Conservation (phyloP, 129 eudicot genomes). For the Rutidosis leptorrhynchoides region DNA sequence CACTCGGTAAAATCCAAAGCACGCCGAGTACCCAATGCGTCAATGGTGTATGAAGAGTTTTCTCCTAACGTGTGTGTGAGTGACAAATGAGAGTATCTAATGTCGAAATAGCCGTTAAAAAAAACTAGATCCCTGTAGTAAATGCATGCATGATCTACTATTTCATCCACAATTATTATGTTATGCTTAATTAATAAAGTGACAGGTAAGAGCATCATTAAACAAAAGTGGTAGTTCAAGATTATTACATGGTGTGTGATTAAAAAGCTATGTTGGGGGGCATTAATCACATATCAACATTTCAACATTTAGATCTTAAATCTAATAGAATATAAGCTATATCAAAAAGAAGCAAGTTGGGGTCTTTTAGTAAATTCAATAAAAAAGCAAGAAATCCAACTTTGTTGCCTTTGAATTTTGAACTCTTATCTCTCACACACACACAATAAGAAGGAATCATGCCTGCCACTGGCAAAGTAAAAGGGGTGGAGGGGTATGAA, state of each 20-base stretch:
- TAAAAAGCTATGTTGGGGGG: slow-evolving; percentile 23
- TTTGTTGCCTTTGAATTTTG: slow-evolving; percentile 46
- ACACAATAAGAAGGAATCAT: slow-evolving; percentile 45
- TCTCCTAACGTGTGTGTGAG: too few species aligned
- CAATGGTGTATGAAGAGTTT: too few species aligned
- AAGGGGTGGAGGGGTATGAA: slow-evolving; percentile 39
- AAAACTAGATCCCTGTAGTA: slow-evolving; percentile 35
- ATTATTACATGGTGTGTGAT: slow-evolving; percentile 37
- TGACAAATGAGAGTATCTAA: too few species aligned
- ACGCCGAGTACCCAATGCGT: too few species aligned
- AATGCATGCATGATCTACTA: slow-evolving; percentile 37
- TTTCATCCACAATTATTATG: slow-evolving; percentile 38
- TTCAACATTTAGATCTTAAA: slow-evolving; percentile 25
- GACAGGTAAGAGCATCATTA: slow-evolving; percentile 36
- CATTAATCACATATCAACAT: slow-evolving; percentile 13
- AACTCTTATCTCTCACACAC: slow-evolving; percentile 28
- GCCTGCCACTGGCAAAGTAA: slow-evolving; percentile 69
- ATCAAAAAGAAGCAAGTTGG: slow-evolving; percentile 10
- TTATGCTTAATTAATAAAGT: slow-evolving; percentile 32
- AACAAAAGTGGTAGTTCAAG: slow-evolving; percentile 31
- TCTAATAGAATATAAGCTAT: slow-evolving; percentile 21
- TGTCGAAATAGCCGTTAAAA: too few species aligned
- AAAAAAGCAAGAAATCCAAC: slow-evolving; percentile 34
- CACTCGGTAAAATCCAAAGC: too few species aligned
- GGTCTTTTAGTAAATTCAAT: slow-evolving; percentile 28